Percentiles rank a stretch among this genome's conserved stretches.
phyloP scores from a whole-genome alignment of 768 basidiomycete genomes.

The Lentinus tigrinus region DNA sequence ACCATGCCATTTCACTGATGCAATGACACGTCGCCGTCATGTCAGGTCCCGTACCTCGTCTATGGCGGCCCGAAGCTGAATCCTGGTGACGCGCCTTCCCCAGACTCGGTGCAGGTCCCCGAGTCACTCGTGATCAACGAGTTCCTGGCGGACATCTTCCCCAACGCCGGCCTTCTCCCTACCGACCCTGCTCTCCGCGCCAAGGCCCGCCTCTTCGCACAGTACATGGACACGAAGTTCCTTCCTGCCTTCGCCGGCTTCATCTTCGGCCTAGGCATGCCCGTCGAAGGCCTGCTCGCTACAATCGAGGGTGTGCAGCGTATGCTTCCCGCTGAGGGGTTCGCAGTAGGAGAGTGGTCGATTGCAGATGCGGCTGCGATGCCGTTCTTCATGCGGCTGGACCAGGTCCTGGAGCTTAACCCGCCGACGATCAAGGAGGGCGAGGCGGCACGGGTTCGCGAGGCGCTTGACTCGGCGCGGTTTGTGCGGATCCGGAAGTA shows the following conservation, averaged over 20 bases:
- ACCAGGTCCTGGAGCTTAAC: neutral
- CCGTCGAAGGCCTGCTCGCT: conserved; percentile 39
- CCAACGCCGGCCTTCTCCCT: conserved; percentile 48
- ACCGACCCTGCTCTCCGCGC: conserved; percentile 55
- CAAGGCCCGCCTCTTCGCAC: conserved; percentile 61
- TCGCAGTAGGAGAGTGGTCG: conserved; percentile 44
- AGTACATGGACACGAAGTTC: conserved; percentile 47
- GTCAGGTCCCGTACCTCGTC: conserved; percentile 54
- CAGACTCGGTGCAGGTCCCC: conserved; percentile 55
- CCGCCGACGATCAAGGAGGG: neutral
- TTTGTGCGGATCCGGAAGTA: neutral
- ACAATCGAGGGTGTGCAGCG: conserved; percentile 48
- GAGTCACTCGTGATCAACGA: conserved; percentile 67
- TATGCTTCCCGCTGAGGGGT: conserved; percentile 48
- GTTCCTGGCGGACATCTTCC: conserved; percentile 61
- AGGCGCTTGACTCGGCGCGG: neutral
- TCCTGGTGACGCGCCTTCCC: conserved; percentile 51
- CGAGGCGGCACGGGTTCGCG: neutral
- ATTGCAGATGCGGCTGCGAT: conserved; percentile 60
- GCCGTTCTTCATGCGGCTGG: conserved; percentile 57
- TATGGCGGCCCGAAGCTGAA: conserved; percentile 60
- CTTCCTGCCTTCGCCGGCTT: conserved; percentile 36
- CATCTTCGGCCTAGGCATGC: conserved; percentile 36
- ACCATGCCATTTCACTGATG: neutral
- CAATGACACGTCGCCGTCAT: conserved; percentile 22